Evolutionary conservation across 2,329 filamentous ascomycete genomes (phyloP).

Genomic region (Cytospora mali): DNA sequence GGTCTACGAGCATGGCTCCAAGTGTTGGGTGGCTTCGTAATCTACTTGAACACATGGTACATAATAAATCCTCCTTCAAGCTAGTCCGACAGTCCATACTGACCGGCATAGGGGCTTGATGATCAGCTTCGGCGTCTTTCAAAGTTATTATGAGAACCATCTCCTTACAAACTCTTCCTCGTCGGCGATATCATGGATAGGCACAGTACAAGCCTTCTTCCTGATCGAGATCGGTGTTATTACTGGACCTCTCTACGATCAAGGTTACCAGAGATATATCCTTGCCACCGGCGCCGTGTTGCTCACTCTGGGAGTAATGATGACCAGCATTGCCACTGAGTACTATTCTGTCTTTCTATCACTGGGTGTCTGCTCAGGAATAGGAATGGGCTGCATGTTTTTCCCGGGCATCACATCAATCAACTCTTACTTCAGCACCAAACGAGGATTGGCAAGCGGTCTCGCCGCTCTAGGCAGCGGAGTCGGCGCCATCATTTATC

Average conservation of each 20-base stretch:
- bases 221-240: background rate
- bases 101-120: conserved; percentile 36
- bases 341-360: conserved; percentile 2
- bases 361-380: background rate
- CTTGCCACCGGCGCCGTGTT: background rate
- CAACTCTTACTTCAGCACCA: conserved; percentile 2
- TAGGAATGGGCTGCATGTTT: conserved; percentile 3
- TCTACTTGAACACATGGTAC: conserved; percentile 40
- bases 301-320: background rate
- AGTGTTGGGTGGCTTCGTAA: conserved; percentile 41
- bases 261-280: background rate
- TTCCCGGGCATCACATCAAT: background rate
- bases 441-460: background rate
- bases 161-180: conserved; percentile 38
- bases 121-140: conserved; percentile 49
- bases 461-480: conserved; percentile 35
- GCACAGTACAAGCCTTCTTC: conserved; percentile 11
- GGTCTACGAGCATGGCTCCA: conserved; percentile 42
- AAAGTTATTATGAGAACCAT: conserved; percentile 46
- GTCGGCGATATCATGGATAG: conserved; percentile 41
- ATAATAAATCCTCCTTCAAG: too few species aligned
- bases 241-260: conserved; percentile 11
- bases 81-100: too few species aligned
- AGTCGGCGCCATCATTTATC: conserved; percentile 48
- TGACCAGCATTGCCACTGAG: background rate